These are phyloP conservation scores for Cardiospermum halicacabum DNA, from an alignment of 345 rosid genomes.

Conservation along the genomic window DNA sequence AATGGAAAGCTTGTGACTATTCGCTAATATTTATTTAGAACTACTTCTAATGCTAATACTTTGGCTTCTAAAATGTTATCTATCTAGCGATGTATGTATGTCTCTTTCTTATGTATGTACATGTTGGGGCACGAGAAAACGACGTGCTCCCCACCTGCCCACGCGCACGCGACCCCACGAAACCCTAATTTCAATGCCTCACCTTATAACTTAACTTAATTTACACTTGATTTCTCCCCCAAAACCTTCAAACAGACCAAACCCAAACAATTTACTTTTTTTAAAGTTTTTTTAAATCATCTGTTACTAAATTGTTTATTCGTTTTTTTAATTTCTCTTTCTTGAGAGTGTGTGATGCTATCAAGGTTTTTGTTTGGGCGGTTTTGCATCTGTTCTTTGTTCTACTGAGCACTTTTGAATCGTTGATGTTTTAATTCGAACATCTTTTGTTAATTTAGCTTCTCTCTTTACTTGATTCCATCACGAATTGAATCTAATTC, in stretches of 20 bases:
- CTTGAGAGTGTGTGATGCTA: slow-evolving; percentile 18
- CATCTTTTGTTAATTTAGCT: slow-evolving; percentile 4
- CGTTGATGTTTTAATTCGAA: slow-evolving; percentile 14
- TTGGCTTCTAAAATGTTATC: background rate
- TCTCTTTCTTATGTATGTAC: background rate
- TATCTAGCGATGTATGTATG: background rate
- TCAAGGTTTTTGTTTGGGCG: slow-evolving; percentile 18
- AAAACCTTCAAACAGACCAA: background rate
- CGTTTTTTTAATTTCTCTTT: background rate
- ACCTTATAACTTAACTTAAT: slow-evolving; percentile 13
- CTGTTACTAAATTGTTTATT: no score
- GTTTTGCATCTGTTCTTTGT: slow-evolving; percentile 17
- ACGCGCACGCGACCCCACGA: slow-evolving; percentile 52
- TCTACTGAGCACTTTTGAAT: slow-evolving; percentile 15
- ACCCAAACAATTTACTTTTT: no score
- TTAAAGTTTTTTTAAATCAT: no score
- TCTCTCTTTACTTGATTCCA: slow-evolving; percentile 38
- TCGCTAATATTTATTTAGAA: background rate
- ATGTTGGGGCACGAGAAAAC: slow-evolving; percentile 34
- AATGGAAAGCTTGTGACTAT: slow-evolving; percentile 17
- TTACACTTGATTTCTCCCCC: background rate
- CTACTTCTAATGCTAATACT: no score
- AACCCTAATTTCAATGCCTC: slow-evolving; percentile 49
- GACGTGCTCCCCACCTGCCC: slow-evolving; percentile 52
- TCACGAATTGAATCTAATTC: slow-evolving; percentile 55